Evolutionary conservation across 495 filamentous ascomycete species (phyloP).

Genomic region (Staphylotrichum tortipilum): DNA sequence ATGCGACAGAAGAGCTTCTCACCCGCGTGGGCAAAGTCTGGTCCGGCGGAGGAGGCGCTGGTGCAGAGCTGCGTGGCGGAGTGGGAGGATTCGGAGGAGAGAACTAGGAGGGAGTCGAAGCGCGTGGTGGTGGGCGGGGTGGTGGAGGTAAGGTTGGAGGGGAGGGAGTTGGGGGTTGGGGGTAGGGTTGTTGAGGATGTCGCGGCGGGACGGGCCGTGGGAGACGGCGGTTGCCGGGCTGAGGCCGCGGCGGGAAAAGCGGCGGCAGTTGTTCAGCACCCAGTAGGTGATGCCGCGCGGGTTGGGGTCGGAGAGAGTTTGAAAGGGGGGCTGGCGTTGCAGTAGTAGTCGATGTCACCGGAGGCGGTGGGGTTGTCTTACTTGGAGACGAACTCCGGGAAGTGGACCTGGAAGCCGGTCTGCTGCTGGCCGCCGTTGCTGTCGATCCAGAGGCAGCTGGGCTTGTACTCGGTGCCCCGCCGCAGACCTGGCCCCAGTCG

Average conservation of each 20-base stretch:
- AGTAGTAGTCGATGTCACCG: background rate
- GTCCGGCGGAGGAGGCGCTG: constrained; percentile 23
- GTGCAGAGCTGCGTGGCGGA: constrained; percentile 20
- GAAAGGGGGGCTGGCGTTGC: background rate
- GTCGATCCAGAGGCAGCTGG: constrained; percentile 27
- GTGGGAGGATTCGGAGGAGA: constrained; percentile 13
- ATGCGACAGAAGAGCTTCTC: constrained; percentile 26
- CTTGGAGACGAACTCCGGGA: constrained; percentile 10
- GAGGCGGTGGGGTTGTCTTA: background rate
- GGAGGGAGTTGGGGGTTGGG: background rate
- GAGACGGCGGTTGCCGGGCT: background rate
- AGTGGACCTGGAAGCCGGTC: constrained; percentile 27
- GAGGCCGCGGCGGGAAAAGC: background rate
- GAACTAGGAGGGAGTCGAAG: constrained; percentile 13
- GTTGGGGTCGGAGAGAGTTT: background rate
- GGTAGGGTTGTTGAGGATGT: background rate
- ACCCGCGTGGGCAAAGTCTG: constrained; percentile 21
- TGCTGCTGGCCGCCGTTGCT: constrained; percentile 23
- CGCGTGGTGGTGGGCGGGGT: background rate
- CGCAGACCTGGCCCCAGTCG: constrained; percentile 23
- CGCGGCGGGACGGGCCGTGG: too few species aligned
- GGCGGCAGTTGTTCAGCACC: constrained; percentile 2
- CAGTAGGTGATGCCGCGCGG: background rate
- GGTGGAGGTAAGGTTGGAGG: background rate
- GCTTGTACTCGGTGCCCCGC: constrained; percentile 3